Base-by-base conservation (phyloP, 169 alveolate genomes). In the Toxoplasma gondii region DNA sequence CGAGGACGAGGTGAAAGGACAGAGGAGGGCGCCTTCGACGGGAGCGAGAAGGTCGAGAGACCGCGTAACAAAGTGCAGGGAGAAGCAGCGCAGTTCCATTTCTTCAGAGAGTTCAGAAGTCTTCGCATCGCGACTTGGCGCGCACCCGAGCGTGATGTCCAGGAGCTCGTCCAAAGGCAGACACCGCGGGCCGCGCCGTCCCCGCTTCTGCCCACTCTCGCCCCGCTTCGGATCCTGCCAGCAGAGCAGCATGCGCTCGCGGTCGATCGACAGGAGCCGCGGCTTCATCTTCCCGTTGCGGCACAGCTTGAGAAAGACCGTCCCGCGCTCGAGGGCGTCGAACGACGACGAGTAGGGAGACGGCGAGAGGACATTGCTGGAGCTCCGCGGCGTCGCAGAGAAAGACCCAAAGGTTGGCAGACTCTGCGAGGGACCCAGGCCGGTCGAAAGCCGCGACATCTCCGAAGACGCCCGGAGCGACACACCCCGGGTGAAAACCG, bases 221-320 rank as follows among this genome's bases (percentile, higher is more conserved):
- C 74, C 74, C 74, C 29, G 9, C 36, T 90, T 90, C 34, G 93
- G 93, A 70, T 83, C 82, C 17, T 88, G 41, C 93, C 93, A 90
- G 78, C n/a, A 45, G 70, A 90, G 88, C 36, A 70, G 44, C 81
- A 22, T 0, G 58, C 78, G 53, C 27, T 90, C 95, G 12, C 84
- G 45, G 17, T 92, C 44, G 36, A 86, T 38, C 64, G 92, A 83
- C 38, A 93, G 43, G 10, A 87, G 54, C 43, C 95, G 44, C 43
- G 45, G 49, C 93, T 93, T 93, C 92, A 93, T 86, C n/a, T 88
- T 45, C 27, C 95, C 95, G 41, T 93, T 93, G 17, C 95, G 67
- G 58, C 95, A 93, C 38, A 88, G 74, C 53, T 93, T 93, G 53
- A 80, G 84, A 69, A 93, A 93, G 16, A 87, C 93, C 0, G 93